These are phyloP conservation scores for Euclidium syriacum DNA, from an alignment of 345 rosid species.

Conservation along the genomic window DNA sequence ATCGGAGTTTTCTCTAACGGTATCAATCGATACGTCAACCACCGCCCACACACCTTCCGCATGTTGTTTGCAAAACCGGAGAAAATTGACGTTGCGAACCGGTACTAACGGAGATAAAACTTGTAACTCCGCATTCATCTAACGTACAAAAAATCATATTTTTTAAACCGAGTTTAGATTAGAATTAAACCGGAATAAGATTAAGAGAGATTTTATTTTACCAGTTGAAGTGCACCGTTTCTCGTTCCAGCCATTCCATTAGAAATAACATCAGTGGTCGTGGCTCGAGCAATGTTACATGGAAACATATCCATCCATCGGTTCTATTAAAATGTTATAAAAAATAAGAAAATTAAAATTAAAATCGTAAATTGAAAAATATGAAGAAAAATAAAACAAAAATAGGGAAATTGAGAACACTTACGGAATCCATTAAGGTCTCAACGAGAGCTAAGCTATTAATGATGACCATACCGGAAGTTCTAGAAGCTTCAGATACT, in stretches of 20 bases:
- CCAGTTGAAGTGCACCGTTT: constrained; percentile 66
- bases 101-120: constrained; percentile 69
- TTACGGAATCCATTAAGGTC: constrained; percentile 67
- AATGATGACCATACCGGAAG: constrained; percentile 44
- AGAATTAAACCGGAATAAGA: neutral
- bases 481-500: constrained; percentile 51
- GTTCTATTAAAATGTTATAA: constrained; percentile 31
- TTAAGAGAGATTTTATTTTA: constrained; percentile 4
- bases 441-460: constrained; percentile 58
- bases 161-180: neutral
- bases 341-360: neutral
- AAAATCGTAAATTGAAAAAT: neutral
- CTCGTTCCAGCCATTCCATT: constrained; percentile 45
- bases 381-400: neutral
- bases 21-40: constrained; percentile 64
- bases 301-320: constrained; percentile 73
- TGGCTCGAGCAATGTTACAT: constrained; percentile 49
- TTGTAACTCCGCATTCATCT: constrained; percentile 77
- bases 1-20: constrained; percentile 39
- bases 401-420: neutral
- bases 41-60: constrained; percentile 71
- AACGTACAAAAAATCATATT: neutral
- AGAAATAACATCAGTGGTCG: constrained; percentile 45
- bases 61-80: constrained; percentile 73
- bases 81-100: constrained; percentile 48